Percentiles rank a stretch among this genome's conserved stretches.
phyloP scores from a whole-genome alignment of 352 stramenopile genomes.

The Pythium sukuiense region DNA sequence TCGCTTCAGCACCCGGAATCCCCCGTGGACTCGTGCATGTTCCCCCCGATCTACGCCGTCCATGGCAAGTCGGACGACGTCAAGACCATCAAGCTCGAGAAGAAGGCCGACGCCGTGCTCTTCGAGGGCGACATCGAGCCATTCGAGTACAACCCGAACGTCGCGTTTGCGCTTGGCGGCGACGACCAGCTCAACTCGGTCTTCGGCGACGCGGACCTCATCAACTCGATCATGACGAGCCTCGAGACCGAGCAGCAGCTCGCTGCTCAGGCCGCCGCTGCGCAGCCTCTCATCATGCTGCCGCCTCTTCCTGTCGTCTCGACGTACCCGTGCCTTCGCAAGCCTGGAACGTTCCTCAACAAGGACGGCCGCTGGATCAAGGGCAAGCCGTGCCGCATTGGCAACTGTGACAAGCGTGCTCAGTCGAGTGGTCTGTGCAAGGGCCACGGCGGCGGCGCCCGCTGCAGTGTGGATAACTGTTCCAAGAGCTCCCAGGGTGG shows the following conservation, averaged over 20 bases:
- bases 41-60: constrained; percentile 52
- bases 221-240: constrained; percentile 80
- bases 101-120: constrained; percentile 23
- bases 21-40: constrained; percentile 75
- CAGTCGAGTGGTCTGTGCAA: constrained; percentile 84
- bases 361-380: constrained; percentile 90
- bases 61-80: constrained; percentile 20
- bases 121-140: constrained; percentile 62
- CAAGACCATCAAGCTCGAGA: constrained; percentile 22
- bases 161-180: constrained; percentile 17
- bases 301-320: constrained; percentile 28
- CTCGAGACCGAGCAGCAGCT: constrained; percentile 49
- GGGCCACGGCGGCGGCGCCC: constrained; percentile 72
- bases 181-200: constrained; percentile 66
- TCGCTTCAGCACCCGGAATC: constrained; percentile 43
- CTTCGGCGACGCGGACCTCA: constrained; percentile 74
- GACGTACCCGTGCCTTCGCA: constrained; percentile 51
- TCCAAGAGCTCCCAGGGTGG: constrained; percentile 75
- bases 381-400: constrained; percentile 76
- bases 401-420: constrained; percentile 71
- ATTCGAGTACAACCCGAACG: constrained; percentile 54
- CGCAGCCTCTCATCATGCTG: constrained; percentile 30
- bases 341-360: constrained; percentile 84
- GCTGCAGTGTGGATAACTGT: constrained; percentile 75
- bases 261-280: constrained; percentile 11